phyloP scores from a whole-genome alignment of 768 basidiomycete species.

The Rhodotorula kratochvilovae region DNA sequence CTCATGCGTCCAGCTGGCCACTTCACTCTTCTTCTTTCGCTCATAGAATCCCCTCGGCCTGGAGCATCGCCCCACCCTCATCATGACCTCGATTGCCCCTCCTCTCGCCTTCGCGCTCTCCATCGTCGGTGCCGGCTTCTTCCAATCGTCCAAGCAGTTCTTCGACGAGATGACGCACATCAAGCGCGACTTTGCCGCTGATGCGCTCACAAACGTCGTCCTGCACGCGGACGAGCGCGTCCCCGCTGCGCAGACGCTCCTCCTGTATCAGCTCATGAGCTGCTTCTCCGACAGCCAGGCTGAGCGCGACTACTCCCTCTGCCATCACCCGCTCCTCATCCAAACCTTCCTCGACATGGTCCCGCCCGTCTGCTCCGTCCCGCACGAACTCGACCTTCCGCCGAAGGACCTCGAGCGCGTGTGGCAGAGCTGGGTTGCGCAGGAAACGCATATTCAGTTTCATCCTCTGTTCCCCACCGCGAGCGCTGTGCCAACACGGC shows the following conservation, averaged over 20 bases:
- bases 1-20: neutral
- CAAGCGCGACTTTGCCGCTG: conserved; percentile 8
- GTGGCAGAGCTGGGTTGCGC: neutral
- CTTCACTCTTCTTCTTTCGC: no score
- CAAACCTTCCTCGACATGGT: neutral
- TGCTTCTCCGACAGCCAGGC: neutral
- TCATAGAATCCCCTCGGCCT: no score
- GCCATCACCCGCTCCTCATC: neutral
- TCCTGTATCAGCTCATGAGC: conserved; percentile 2
- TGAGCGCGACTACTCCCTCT: neutral
- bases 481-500: no score
- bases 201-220: neutral
- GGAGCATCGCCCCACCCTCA: neutral
- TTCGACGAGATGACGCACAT: neutral
- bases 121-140: conserved; percentile 8
- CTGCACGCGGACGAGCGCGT: neutral
- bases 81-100: neutral
- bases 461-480: neutral
- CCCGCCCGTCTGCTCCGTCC: neutral
- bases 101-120: conserved; percentile 3
- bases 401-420: neutral
- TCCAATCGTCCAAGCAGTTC: neutral
- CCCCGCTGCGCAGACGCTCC: neutral
- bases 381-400: neutral
- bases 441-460: conserved; percentile 1